Conservation (phyloP, 352 stramenopile genomes). For the Phytophthora cryptogea region DNA sequence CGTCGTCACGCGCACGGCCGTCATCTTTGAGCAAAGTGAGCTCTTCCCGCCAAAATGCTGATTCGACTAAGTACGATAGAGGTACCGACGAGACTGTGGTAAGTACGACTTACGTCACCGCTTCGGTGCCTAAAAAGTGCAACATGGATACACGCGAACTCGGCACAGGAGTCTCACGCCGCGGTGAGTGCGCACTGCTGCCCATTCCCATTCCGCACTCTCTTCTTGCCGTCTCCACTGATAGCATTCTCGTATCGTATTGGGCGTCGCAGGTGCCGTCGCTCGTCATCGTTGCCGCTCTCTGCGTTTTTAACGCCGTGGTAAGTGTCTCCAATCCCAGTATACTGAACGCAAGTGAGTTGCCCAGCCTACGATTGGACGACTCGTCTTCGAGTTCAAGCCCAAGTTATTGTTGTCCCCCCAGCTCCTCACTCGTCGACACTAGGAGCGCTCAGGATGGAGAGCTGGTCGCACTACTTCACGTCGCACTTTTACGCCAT, state of each 20-base stretch:
- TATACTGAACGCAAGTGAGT: slow-evolving; percentile 23
- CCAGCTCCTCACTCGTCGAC: slow-evolving; percentile 17
- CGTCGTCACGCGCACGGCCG: slow-evolving; percentile 62
- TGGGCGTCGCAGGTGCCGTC: neutral
- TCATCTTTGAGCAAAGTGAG: neutral
- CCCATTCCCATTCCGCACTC: too few species aligned
- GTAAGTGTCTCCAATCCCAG: slow-evolving; percentile 5
- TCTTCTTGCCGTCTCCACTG: too few species aligned
- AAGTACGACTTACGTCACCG: slow-evolving; percentile 1
- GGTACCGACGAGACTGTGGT: neutral
- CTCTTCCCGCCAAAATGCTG: slow-evolving; percentile 14
- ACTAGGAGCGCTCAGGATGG: slow-evolving; percentile 40
- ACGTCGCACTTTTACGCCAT: slow-evolving; percentile 85
- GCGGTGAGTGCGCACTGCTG: neutral
- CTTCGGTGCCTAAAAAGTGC: neutral
- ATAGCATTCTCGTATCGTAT: too few species aligned
- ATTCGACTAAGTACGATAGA: slow-evolving; percentile 5
- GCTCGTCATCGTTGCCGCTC: slow-evolving; percentile 4
- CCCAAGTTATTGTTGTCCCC: neutral
- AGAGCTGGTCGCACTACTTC: slow-evolving; percentile 75
- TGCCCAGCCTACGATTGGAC: slow-evolving; percentile 16
- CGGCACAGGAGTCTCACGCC: neutral
- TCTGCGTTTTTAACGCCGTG: slow-evolving; percentile 5
- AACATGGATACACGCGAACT: slow-evolving; percentile 12
- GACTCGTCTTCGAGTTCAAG: slow-evolving; percentile 17